A percentile compares a stretch with the other conserved stretches of the same genome.
Conservation (phyloP, 305 asterid genomes). For the Solanum hybrid region DNA sequence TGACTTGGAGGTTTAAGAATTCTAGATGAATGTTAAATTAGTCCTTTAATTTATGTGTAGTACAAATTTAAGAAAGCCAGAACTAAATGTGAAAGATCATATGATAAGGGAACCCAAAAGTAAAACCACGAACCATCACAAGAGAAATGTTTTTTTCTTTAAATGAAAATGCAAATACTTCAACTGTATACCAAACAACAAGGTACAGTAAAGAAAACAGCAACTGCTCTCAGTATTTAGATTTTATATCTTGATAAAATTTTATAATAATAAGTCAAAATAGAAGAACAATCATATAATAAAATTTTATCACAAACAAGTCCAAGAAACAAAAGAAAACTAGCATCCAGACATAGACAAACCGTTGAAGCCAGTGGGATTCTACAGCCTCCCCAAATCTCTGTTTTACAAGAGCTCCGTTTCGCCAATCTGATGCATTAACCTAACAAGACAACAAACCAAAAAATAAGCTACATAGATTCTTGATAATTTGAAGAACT, state of each 20-base stretch:
- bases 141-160: not conserved
- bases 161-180: not conserved
- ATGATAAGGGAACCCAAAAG: not conserved
- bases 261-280: not conserved
- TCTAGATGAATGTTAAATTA: not conserved
- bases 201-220: not conserved
- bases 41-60: not conserved
- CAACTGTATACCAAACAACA: not conserved
- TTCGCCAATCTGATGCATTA: conserved; percentile 98
- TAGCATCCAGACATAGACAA: conserved; percentile 23
- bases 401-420: conserved; percentile 86
- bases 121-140: not conserved
- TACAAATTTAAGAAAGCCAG: not conserved
- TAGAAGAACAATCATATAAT: not conserved
- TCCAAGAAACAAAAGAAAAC: conserved; percentile 9
- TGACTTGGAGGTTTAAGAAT: not conserved
- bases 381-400: conserved; percentile 96
- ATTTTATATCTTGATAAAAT: not conserved
- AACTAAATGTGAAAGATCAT: not conserved
- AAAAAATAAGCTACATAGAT: not conserved
- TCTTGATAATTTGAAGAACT: not conserved
- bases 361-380: conserved; percentile 91
- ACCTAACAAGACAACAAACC: conserved; percentile 39
- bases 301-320: not conserved
- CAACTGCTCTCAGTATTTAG: not conserved